Percentiles rank a stretch among this genome's conserved stretches.
phyloP scores from a whole-genome alignment of 2,329 filamentous ascomycete genomes.

The Plectosphaerella cucumerina region DNA sequence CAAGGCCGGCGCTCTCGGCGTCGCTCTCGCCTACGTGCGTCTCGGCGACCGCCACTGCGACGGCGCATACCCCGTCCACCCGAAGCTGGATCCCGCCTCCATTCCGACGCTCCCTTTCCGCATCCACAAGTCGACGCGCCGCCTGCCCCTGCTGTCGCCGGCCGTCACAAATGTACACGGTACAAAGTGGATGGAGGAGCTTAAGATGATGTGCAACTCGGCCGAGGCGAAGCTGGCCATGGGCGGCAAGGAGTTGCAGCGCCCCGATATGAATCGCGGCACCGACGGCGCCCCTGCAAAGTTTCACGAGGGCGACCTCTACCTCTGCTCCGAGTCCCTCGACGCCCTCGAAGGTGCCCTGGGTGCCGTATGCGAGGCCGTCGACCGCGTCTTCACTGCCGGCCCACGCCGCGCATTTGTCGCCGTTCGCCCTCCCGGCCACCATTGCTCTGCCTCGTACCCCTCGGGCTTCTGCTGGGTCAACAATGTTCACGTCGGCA shows the following conservation, averaged over 20 bases:
- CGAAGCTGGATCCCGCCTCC: conserved; percentile 49
- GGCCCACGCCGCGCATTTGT: conserved; percentile 80
- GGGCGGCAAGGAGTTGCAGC: conserved; percentile 72
- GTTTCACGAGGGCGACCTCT: conserved; percentile 86
- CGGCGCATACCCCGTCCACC: conserved; percentile 63
- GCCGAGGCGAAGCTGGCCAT: conserved; percentile 74
- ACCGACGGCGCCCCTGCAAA: conserved; percentile 42
- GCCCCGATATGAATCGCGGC: conserved; percentile 58
- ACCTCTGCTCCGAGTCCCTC: conserved; percentile 81
- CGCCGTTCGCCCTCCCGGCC: conserved; percentile 85
- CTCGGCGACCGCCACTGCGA: conserved; percentile 76
- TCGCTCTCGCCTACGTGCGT: conserved; percentile 86
- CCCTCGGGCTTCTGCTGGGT: conserved; percentile 98
- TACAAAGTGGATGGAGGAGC: conserved; percentile 86
- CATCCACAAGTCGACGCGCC: conserved; percentile 75
- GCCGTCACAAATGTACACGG: conserved; percentile 91
- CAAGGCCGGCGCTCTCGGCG: conserved; percentile 75
- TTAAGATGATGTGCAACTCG: conserved; percentile 77
- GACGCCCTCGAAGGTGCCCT: conserved; percentile 86
- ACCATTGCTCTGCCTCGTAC: conserved; percentile 86
- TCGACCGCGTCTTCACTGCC: conserved; percentile 73
- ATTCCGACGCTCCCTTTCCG: conserved; percentile 69
- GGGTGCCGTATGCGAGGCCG: conserved; percentile 88
- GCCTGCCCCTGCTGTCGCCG: conserved; percentile 65
- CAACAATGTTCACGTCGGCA: conserved; percentile 96